Base-by-base conservation (phyloP, 768 basidiomycete species). In the Tylopilus subfusipes region DNA sequence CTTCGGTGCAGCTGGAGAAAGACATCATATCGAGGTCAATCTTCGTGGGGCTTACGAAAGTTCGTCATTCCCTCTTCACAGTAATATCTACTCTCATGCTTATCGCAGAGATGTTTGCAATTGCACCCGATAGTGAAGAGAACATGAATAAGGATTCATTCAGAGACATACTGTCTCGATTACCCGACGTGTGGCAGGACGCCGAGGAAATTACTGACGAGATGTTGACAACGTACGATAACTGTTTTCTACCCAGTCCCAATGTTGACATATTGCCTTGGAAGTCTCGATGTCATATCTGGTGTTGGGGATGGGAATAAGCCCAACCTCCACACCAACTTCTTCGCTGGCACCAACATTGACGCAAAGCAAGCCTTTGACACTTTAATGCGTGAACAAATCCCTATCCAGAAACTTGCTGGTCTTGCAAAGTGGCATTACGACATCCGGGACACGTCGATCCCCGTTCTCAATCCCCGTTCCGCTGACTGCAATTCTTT, bases 251-350 rank as follows among this genome's bases (percentile, higher is more conserved):
- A 38, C 24, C 33, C 45, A 46, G 25, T 22, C 42, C 14, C 4
- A 9, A 38, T 34, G 13, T 31, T 57, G 19, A 61, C 24, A 16
- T 38, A 31, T 40, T 4, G 29, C 44, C 54, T 44, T 22, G 36
- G 12, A 50, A 90, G 90, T 14, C 82, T 78, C 55, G 90, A 93
- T 63, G 66, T 87, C 24, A 74, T 80, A 3, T 80, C 84, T 58
- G 75, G 78, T 30, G 72, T 81, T 19, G 80, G 80, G 11, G 73
- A 76, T 12, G 80, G 82, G 56, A 80, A 81, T 1, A 38, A 50
- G 13, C 55, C 71, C 24, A 53, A 72, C 5, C 74, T 76, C 1
- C 72, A 81, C 48, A 75, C 83, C 2, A 81, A 84, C 62, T 86
- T 90, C 59, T 68, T 90, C 19, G 75, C 83, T 0, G 76, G 77